Base-by-base conservation (phyloP, 768 basidiomycete species). In the Rhodosporidiobolus odoratus region DNA sequence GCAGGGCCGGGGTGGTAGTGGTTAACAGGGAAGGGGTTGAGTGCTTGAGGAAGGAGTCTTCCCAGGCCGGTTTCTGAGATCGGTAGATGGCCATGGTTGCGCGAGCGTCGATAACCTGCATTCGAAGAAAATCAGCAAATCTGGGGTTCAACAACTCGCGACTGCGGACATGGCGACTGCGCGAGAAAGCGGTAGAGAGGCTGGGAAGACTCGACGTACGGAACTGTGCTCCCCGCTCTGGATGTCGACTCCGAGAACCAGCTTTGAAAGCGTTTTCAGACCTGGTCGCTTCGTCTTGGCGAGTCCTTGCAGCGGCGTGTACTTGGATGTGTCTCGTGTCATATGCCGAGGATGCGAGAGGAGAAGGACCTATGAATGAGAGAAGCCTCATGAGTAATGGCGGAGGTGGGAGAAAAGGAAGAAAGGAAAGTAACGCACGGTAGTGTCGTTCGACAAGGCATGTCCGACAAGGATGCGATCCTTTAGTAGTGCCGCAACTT, bases 1-100 rank as follows among this genome's bases (percentile, higher is more conserved):
- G 34, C 10, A 71, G 58, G 23, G 70, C 38, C 10, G 43, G 47
- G 2, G 74, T 72, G 40, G 67, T 58, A 3, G 62, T 65, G 40
- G 75, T 78, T n/a, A 77, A 62, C 48, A 69, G 71, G 63, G 66
- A 78, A 15, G 78, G 78, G 58, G 77, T 77, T 19, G 78, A 78
- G 27, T 75, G 68, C 25, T 71, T 75, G 27, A 78, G 72, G 30
- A 81, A 78, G 8, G 80, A 79, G n/a, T 83, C 82, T 74, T 98
- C 94, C 91, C 91, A 98, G 57, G 86, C 83, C 61, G 86, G 86
- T 75, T 89, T 87, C 79, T 93, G 84, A 25, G 94, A 77, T 12
- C 92, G 84, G 79, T 89, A 97, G 47, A 97, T 82, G 0, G 92
- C 94, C 92, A 99, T 96, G 0, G 93, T 90, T 0, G 94, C 95